Base-by-base conservation (phyloP, 768 basidiomycete genomes). In the Clitopilus passeckerianus region DNA sequence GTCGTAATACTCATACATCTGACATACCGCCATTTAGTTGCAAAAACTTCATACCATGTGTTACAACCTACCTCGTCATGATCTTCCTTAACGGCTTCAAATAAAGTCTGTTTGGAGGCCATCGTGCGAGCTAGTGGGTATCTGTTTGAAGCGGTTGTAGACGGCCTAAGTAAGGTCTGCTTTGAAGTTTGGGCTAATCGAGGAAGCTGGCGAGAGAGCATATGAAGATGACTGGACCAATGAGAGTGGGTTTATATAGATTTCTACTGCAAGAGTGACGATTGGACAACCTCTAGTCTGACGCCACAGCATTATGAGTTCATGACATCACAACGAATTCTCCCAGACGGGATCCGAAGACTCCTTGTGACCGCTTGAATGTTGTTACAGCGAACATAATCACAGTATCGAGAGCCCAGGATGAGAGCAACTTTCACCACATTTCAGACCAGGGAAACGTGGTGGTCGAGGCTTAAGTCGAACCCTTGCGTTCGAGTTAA, bases 1-100 rank as follows among this genome's bases (percentile, higher is more conserved):
- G 54, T 80, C 75, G 60, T 84, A 80, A 62, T 81, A 84, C 53
- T 80, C 75, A 61, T 82, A 81, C 75, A 86, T 86, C 84, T 86
- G 60, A 15, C 18, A 15, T 35, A 20, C 22, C 30, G n/a, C 2
- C 16, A 30, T 44, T 14, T 14, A 60, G 4, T 5, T 43, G 27
- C 27, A 6, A 18, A 18, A 0, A 14, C 1, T n/a, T n/a, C 50
- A 14, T 23, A 1, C 7, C 18, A 12, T 23, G 22, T 12, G 23
- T 22, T 3, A 2, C 37, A 1, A 55, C 61, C 50, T 50, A 80
- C 80, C 75, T 81, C 81, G 56, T 76, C 69, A 56, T 83, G 80
- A 58, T 82, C 80, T 56, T 79, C 75, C 63, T 78, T 79, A 66
- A 82, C 75, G 12, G 80, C 74, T 0, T 73, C 70, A 14, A 70